A percentile compares a stretch with the other conserved stretches of the same genome.
Evolutionary conservation across 345 rosid genomes (phyloP).

Genomic region (Sonneratia caseolaris): DNA sequence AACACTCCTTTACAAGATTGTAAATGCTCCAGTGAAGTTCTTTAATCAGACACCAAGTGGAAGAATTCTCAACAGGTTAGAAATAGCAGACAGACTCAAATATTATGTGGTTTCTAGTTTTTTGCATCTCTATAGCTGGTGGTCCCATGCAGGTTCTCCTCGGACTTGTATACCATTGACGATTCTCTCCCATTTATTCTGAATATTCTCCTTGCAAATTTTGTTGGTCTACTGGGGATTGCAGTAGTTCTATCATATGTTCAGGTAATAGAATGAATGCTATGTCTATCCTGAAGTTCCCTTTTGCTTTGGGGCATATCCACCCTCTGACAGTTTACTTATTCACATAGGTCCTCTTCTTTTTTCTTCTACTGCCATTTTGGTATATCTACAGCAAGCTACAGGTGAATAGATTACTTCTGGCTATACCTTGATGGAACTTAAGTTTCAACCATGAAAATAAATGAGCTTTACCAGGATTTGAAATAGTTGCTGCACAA

Average conservation of each 20-base stretch:
- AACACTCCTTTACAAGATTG: constrained; percentile 51
- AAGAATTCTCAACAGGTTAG: constrained; percentile 90
- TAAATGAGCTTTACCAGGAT: neutral
- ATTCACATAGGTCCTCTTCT: constrained; percentile 53
- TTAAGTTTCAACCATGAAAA: neutral
- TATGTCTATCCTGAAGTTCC: constrained; percentile 9
- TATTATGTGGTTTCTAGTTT: constrained; percentile 9
- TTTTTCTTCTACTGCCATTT: constrained; percentile 76
- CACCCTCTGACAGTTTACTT: constrained; percentile 5
- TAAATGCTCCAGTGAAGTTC: constrained; percentile 72
- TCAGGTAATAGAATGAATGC: constrained; percentile 40
- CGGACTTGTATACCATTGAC: constrained; percentile 86
- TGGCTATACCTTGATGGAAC: neutral
- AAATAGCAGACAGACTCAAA: constrained; percentile 3
- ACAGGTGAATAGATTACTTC: constrained; percentile 42
- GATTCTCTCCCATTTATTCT: constrained; percentile 95
- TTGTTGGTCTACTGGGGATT: constrained; percentile 81
- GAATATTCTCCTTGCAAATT: constrained; percentile 87
- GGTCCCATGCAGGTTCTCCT: constrained; percentile 52
- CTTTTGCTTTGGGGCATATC: constrained; percentile 1
- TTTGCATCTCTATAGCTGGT: neutral
- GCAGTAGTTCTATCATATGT: constrained; percentile 73
- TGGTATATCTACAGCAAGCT: constrained; percentile 83
- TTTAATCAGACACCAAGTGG: constrained; percentile 96
- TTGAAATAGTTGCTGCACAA: neutral